Base-by-base conservation (phyloP, 2,329 filamentous ascomycete species). In the Calycina herbarum region DNA sequence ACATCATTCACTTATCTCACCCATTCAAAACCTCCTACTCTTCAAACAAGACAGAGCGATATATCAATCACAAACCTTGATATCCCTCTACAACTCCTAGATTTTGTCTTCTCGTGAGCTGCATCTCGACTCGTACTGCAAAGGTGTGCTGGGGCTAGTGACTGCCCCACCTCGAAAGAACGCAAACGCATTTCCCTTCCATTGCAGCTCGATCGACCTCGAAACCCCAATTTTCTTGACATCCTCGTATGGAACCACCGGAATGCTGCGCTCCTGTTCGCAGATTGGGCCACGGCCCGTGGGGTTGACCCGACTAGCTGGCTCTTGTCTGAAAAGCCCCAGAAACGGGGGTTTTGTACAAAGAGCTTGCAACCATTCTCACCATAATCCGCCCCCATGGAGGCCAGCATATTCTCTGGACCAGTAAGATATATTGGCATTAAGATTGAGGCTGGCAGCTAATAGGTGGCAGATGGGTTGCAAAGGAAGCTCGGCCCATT, bases 401-500 rank as follows among this genome's bases (percentile, higher is more conserved):
- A 82, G 87, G 66, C 86, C 87, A 3, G 84, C 87, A 61, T 86
- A 86, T 66, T 83, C 87, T 29, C 77, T 89, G 17, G 87, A 89
- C 75, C 86, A 89, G 87, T 89, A 79, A 71, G 84, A 56, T 63
- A 33, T n/a, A 7, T 57, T 10, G 2, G 7, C n/a, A 6, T 45
- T 59, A 58, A 20, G 6, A 2, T 11, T 7, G 5, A 13, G 6
- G 35, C 33, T 24, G 54, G 20, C 27, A 48, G 64, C 63, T 65
- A 68, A 72, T 17, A 70, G 62, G 40, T 45, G 45, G 27, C 72
- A 96, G 93, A 83, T 98, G 94, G 93, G 94, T 97, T 62, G 89
- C 91, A 69, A 92, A 90, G 74, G 93, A 97, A 77, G 94, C 94
- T 59, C 87, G 93, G 62, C 95, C 95, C n/a, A 97, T 99, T 76